Percentiles rank a stretch among this genome's conserved stretches.
phyloP scores from a whole-genome alignment of 202 grass and related monocot genomes.

The Brachypodium distachyon region DNA sequence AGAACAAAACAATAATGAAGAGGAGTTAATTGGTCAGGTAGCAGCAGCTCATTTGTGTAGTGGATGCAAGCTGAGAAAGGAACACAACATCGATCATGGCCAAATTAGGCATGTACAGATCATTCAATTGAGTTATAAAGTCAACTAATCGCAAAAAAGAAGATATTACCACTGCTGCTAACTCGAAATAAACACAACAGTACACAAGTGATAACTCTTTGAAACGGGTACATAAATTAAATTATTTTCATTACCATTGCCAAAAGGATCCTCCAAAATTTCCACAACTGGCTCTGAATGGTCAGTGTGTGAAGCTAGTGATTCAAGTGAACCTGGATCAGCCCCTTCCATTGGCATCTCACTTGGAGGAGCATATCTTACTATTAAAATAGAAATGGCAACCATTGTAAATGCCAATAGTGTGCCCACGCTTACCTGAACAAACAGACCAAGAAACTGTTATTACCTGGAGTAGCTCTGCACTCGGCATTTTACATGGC shows the following conservation, averaged over 20 bases:
- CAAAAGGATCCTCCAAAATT: constrained; percentile 12
- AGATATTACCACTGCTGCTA: neutral
- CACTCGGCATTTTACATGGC: constrained; percentile 12
- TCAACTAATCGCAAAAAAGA: neutral
- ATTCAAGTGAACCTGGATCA: constrained; percentile 36
- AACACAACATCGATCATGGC: neutral
- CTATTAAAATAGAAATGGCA: constrained; percentile 72
- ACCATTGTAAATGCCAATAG: constrained; percentile 75
- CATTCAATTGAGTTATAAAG: neutral
- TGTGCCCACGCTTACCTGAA: constrained; percentile 88
- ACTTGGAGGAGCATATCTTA: constrained; percentile 71
- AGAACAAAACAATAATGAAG: neutral
- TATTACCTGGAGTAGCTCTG: constrained; percentile 23
- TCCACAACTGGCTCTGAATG: neutral
- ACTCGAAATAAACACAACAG: neutral
- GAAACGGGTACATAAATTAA: neutral
- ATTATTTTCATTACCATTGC: constrained; percentile 24
- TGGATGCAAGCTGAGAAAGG: neutral
- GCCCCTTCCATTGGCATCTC: constrained; percentile 40
- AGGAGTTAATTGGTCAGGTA: neutral
- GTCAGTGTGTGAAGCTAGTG: constrained; percentile 15
- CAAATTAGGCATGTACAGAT: neutral
- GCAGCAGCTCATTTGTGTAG: neutral
- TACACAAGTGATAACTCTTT: neutral
- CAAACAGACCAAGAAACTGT: constrained; percentile 29